Percentiles rank a stretch among this genome's conserved stretches.
phyloP scores from a whole-genome alignment of 257 asterid genomes.

The Scutellaria baicalensis region DNA sequence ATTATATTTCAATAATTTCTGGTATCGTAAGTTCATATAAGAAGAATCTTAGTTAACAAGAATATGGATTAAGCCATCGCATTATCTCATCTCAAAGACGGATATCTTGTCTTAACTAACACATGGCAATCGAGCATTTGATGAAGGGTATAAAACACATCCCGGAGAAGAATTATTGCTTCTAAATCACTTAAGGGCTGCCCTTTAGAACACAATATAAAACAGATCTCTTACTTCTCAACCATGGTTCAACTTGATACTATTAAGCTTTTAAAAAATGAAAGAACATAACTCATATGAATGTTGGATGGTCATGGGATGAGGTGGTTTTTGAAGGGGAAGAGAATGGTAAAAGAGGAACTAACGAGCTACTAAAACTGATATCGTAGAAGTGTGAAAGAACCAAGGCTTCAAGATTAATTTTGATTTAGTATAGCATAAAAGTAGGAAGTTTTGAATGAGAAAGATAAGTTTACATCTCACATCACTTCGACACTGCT shows the following conservation, averaged over 20 bases:
- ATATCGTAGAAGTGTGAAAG: not conserved
- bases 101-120: too few relatives aligned
- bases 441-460: not conserved
- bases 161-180: not conserved
- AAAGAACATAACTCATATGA: too few relatives aligned
- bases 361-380: not conserved
- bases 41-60: not conserved
- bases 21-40: not conserved
- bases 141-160: not conserved
- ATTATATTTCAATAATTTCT: not conserved
- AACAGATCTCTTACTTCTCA: not conserved
- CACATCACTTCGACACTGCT: too few relatives aligned
- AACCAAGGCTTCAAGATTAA: not conserved
- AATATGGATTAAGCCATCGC: not conserved
- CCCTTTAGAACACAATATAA: not conserved
- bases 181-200: not conserved
- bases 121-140: not conserved
- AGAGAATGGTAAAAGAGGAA: too few relatives aligned
- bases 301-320: too few relatives aligned
- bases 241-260: not conserved
- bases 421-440: not conserved
- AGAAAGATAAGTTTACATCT: not conserved
- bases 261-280: too few relatives aligned
- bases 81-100: too few relatives aligned
- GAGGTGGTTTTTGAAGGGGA: too few relatives aligned